Percentiles rank a stretch among this genome's conserved stretches.
These are phyloP conservation scores for Catunica adiposa DNA, from an alignment of 2,329 filamentous ascomycete genomes.

Conservation along the genomic window DNA sequence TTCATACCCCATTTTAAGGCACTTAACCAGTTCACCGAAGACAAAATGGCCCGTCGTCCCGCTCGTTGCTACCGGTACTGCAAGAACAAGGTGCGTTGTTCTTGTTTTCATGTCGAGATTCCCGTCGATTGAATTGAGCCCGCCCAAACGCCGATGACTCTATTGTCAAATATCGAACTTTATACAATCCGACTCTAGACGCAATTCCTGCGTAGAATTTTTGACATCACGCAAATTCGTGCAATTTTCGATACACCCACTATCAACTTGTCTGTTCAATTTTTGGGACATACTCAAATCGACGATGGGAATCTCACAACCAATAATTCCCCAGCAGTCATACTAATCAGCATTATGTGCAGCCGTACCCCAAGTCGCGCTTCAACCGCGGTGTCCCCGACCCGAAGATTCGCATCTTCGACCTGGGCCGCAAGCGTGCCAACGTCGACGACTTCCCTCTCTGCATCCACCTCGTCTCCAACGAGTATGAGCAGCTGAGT, in stretches of 20 bases:
- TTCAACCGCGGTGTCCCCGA: conserved; percentile 99
- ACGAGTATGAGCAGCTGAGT: conserved; percentile 99
- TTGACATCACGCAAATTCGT: not conserved
- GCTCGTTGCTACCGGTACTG: conserved; percentile 99
- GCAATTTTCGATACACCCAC: not conserved
- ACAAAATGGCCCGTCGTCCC: conserved; percentile 98
- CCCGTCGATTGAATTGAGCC: not conserved
- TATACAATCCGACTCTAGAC: not conserved
- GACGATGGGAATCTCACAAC: not conserved
- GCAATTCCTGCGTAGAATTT: no score
- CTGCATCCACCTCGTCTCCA: conserved; percentile 98
- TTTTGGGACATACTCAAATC: not conserved
- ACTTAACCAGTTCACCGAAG: conserved; percentile 23
- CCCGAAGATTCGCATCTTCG: conserved; percentile 88
- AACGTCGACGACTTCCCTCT: conserved; percentile 99
- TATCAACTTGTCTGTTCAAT: not conserved
- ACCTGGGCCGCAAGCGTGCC: conserved; percentile 95
- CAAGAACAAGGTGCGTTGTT: conserved; percentile 92
- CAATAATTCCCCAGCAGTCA: not conserved
- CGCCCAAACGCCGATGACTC: not conserved
- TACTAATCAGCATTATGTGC: conserved; percentile 15
- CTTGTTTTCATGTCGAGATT: conserved; percentile 9
- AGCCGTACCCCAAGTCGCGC: conserved; percentile 98
- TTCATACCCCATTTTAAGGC: conserved; percentile 15
- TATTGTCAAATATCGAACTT: not conserved